phyloP scores from a whole-genome alignment of 257 asterid species.

The Plantago elongata region DNA sequence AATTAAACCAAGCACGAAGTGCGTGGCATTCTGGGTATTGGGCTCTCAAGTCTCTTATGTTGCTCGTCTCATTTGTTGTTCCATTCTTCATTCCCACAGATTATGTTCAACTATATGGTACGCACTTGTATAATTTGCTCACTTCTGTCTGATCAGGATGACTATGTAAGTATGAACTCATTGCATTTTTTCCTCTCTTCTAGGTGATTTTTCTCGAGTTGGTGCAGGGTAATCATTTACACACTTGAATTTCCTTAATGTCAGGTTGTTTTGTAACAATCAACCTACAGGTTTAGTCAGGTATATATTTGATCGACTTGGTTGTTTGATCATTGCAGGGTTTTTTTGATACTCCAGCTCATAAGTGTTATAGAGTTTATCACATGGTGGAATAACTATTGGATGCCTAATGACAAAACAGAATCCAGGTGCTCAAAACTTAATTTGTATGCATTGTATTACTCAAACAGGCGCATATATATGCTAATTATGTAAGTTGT shows the following conservation, averaged over 20 bases:
- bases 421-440: constrained; percentile 43
- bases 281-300: not conserved
- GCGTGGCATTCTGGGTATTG: constrained; percentile 92
- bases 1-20: constrained; percentile 43
- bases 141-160: too few relatives aligned
- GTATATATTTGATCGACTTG: not conserved
- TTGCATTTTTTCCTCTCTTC: constrained; percentile 12
- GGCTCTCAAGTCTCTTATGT: constrained; percentile 47
- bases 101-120: constrained; percentile 76
- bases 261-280: too few relatives aligned
- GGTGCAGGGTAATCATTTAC: constrained; percentile 82
- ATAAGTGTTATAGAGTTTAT: constrained; percentile 84
- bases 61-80: constrained; percentile 44
- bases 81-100: constrained; percentile 78
- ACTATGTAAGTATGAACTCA: too few relatives aligned
- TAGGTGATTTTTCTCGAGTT: constrained; percentile 89
- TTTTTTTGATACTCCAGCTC: constrained; percentile 79
- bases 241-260: not conserved
- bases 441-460: too few relatives aligned
- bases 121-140: not conserved
- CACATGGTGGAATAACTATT: constrained; percentile 89
- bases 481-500: too few relatives aligned
- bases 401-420: constrained; percentile 74
- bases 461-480: too few relatives aligned
- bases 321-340: constrained; percentile 32